These are phyloP conservation scores for Aspergillus versicolor DNA, from an alignment of 2,329 filamentous ascomycete genomes.

Conservation along the genomic window DNA sequence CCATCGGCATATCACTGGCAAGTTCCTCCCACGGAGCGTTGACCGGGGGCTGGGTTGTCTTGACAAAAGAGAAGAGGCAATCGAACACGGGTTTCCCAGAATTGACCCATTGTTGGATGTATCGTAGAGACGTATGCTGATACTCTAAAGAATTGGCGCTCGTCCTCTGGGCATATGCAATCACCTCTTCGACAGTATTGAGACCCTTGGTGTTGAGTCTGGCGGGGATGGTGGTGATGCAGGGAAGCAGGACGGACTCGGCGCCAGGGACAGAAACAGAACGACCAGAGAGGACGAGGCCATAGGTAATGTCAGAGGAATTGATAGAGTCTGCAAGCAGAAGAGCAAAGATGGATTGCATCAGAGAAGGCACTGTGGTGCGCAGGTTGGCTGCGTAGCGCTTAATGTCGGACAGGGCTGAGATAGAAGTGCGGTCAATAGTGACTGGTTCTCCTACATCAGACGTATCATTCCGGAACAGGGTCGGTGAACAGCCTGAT, in stretches of 20 bases:
- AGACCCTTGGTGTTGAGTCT: background rate
- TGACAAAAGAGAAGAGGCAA: background rate
- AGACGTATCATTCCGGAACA: background rate
- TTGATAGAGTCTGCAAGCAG: background rate
- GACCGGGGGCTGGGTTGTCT: background rate
- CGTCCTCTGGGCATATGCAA: background rate
- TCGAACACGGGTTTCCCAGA: background rate
- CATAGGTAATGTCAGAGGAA: background rate
- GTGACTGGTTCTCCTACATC: background rate
- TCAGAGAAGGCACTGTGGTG: background rate
- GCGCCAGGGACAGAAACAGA: background rate
- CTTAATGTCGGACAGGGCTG: background rate
- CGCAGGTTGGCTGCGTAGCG: background rate
- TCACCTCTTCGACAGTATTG: background rate
- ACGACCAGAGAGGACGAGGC: background rate
- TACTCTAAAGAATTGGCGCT: background rate
- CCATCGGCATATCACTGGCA: background rate
- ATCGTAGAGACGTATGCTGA: background rate
- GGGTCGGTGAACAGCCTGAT: background rate
- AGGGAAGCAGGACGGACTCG: background rate
- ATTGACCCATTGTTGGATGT: background rate
- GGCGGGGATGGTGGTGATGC: background rate
- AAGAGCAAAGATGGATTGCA: background rate
- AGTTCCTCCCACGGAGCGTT: background rate
- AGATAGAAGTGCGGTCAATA: background rate